Conservation (phyloP, 2,329 filamentous ascomycete genomes). For the Metarhizium sp. region DNA sequence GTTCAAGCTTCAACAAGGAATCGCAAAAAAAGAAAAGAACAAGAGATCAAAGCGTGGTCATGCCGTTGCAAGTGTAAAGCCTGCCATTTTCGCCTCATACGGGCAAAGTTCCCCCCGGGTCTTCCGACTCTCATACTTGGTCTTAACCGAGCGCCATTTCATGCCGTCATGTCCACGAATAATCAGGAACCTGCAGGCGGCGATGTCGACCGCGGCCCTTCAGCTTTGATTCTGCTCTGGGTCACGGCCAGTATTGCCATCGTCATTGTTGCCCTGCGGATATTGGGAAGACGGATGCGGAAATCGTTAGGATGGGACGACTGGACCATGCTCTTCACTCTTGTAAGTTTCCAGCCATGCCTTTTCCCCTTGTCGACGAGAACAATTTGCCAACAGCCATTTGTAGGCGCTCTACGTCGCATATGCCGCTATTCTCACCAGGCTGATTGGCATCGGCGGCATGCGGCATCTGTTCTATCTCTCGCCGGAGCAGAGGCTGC, state of each 20-base stretch:
- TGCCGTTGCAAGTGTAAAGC: too few relatives aligned
- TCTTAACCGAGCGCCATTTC: not conserved
- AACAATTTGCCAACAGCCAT: not conserved
- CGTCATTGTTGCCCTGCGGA: constrained; percentile 2
- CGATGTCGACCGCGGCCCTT: not conserved
- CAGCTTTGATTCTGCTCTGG: constrained; percentile 1
- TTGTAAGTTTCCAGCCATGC: not conserved
- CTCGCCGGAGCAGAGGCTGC: not conserved
- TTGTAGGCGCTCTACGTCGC: constrained; percentile 1
- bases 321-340: constrained; percentile 5
- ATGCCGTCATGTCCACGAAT: not conserved
- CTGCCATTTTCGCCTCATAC: too few relatives aligned
- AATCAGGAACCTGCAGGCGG: not conserved
- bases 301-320: constrained; percentile 1
- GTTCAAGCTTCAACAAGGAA: too few relatives aligned
- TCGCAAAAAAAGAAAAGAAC: too few relatives aligned
- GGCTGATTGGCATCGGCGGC: not conserved
- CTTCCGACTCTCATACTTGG: too few relatives aligned
- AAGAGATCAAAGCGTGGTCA: too few relatives aligned
- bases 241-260: not conserved
- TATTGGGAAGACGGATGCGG: constrained; percentile 3
- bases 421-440: not conserved
- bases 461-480: not conserved
- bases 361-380: not conserved
- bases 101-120: too few relatives aligned